Base-by-base conservation (phyloP, 345 rosid species). In the Linum lewisii region DNA sequence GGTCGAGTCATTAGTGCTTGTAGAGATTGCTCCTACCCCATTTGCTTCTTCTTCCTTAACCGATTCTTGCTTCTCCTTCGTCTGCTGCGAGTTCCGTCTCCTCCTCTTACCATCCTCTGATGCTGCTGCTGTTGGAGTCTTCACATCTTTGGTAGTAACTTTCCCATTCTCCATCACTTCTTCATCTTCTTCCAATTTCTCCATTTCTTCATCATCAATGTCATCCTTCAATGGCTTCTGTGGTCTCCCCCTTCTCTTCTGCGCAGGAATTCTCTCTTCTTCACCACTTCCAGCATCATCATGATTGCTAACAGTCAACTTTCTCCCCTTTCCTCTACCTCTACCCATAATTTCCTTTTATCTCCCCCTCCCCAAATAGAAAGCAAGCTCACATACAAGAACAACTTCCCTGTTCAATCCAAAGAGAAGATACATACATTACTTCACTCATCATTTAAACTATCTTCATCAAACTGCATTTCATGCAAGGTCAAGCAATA, bases 161-260 rank as follows among this genome's bases (percentile, higher is more conserved):
- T 77, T 80, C 29, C 78, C 82, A 44, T 72, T 73, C 66, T 77
- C 88, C 23, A 6, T 21, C 1, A 8, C 56, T 6, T 55, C 82
- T 36, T 78, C 85, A 64, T 73, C 87, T 50, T 75, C 87, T 53
- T 77, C 79, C 26, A 70, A 5, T 51, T 73, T 77, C 59, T 75
- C 85, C 67, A 56, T 58, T 72, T 78, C 87, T 54, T 78, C 85
- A 13, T 75, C 82, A 20, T 77, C 84, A 21, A 80, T 52, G n/a
- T 77, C 84, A 57, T 82, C 92, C 60, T 82, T 85, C 24, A 82
- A 58, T 4, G 73, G 84, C 52, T 85, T 85, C 53, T 75, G 82
- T 8, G 92, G 92, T 63, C 92, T 77, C 66, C 92, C 92, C 51
- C 92, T 78, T 69, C 84, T 77, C 74, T 82, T 85, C 66, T 79